Conservation (phyloP, 1,139 yeast species). For the Hanseniaspora uvarum region DNA sequence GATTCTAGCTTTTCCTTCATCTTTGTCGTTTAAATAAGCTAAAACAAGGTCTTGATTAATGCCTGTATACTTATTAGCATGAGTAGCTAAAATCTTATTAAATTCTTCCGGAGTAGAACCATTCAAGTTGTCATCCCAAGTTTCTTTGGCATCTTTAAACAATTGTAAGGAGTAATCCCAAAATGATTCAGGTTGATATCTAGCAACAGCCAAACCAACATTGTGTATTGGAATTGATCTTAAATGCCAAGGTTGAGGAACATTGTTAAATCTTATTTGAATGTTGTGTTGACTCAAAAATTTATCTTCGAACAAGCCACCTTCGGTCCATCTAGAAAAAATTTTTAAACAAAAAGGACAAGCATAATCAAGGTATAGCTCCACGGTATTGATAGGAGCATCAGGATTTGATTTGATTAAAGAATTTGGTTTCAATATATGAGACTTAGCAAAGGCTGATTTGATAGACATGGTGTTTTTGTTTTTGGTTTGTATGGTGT, state of each 20-base stretch:
- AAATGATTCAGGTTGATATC: slow-evolving; percentile 47
- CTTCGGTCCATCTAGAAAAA: slow-evolving; percentile 44
- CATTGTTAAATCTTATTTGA: slow-evolving; percentile 51
- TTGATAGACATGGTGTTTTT: slow-evolving; percentile 11
- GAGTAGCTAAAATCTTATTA: slow-evolving; percentile 44
- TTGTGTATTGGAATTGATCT: slow-evolving; percentile 59
- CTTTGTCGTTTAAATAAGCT: slow-evolving; percentile 34
- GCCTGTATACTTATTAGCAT: slow-evolving; percentile 37
- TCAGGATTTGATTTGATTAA: not conserved
- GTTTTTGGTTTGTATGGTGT: not conserved
- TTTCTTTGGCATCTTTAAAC: slow-evolving; percentile 39
- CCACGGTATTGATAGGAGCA: slow-evolving; percentile 33
- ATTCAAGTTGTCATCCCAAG: slow-evolving; percentile 54
- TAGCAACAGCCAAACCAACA: slow-evolving; percentile 59
- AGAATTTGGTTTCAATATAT: slow-evolving; percentile 7
- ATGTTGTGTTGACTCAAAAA: slow-evolving; percentile 41
- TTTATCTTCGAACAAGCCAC: slow-evolving; percentile 30
- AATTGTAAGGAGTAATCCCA: slow-evolving; percentile 53
- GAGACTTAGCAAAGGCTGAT: slow-evolving; percentile 15
- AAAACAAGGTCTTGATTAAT: slow-evolving; percentile 36
- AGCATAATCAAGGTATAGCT: slow-evolving; percentile 63
- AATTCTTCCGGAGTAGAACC: slow-evolving; percentile 48
- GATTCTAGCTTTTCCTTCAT: slow-evolving; percentile 46
- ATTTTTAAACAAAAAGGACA: slow-evolving; percentile 67
- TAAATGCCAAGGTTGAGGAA: slow-evolving; percentile 83